Evolutionary conservation across 2,329 filamentous ascomycete genomes (phyloP).

Genomic region (Botrytis pseudocinerea): DNA sequence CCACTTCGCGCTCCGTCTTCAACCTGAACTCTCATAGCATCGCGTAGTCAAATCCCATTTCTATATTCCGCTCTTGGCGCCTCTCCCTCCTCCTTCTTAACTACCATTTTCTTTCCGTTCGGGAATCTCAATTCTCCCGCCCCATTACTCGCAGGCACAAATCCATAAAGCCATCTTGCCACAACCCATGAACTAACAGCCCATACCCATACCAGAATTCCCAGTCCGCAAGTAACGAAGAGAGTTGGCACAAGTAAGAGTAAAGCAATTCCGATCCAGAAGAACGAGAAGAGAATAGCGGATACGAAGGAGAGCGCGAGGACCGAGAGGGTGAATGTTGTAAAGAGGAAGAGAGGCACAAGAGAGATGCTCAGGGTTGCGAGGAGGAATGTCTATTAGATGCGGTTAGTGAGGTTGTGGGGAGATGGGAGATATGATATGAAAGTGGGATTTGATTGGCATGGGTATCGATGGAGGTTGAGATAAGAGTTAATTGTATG

Average conservation of each 20-base stretch:
- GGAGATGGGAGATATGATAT: background rate
- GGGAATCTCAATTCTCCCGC: constrained; percentile 28
- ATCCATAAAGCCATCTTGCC: constrained; percentile 49
- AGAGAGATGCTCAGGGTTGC: constrained; percentile 65
- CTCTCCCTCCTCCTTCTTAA: constrained; percentile 33
- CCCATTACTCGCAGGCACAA: constrained; percentile 33
- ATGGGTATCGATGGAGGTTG: background rate
- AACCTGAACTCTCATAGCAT: no score
- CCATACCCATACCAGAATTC: constrained; percentile 67
- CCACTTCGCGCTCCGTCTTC: no score
- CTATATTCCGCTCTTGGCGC: constrained; percentile 25
- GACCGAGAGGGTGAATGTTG: constrained; percentile 63
- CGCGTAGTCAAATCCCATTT: constrained; percentile 11
- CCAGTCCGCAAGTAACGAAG: constrained; percentile 63
- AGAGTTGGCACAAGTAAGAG: constrained; percentile 68
- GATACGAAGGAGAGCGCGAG: constrained; percentile 62
- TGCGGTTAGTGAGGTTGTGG: constrained; percentile 9
- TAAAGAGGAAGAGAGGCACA: constrained; percentile 68
- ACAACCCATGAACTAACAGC: constrained; percentile 59
- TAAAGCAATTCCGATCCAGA: constrained; percentile 66
- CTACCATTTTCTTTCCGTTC: constrained; percentile 32
- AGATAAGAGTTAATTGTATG: background rate
- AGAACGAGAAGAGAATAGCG: constrained; percentile 65
- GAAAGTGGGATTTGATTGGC: background rate
- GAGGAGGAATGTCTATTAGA: constrained; percentile 63